Conservation (phyloP, 495 filamentous ascomycete species). For the Talaromyces adpressus region DNA sequence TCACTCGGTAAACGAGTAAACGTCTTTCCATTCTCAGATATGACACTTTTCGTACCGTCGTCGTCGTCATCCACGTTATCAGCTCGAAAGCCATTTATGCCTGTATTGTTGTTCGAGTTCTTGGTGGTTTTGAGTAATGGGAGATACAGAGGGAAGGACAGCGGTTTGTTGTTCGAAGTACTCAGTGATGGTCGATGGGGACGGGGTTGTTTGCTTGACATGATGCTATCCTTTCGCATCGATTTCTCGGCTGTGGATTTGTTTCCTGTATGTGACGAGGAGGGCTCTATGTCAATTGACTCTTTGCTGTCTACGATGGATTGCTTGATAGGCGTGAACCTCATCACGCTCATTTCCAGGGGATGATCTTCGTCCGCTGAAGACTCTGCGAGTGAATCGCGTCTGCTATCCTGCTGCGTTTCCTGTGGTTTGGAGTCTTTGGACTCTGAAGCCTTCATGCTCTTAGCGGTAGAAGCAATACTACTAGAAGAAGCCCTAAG, state of each 20-base stretch:
- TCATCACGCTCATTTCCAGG: slow-evolving; percentile 66
- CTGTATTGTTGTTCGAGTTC: not conserved
- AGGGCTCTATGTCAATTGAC: not conserved
- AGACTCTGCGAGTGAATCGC: slow-evolving; percentile 48
- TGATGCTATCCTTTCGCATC: not conserved
- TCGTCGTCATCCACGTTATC: not conserved
- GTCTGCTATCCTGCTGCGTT: slow-evolving; percentile 27
- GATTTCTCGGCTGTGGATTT: not conserved
- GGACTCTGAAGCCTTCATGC: not conserved
- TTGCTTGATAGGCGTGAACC: slow-evolving; percentile 17
- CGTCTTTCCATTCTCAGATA: slow-evolving; percentile 6
- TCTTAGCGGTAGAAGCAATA: slow-evolving; percentile 4
- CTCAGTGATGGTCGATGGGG: not conserved
- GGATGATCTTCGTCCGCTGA: slow-evolving; percentile 73
- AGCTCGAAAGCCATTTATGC: not conserved
- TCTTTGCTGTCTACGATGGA: too few species aligned
- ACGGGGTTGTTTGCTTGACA: not conserved
- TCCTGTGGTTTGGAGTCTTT: not conserved
- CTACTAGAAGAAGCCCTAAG: slow-evolving; percentile 20
- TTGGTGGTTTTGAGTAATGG: not conserved
- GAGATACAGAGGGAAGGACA: not conserved
- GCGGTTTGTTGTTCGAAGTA: not conserved
- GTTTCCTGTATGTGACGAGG: not conserved
- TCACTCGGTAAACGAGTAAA: slow-evolving; percentile 70
- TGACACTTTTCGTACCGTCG: not conserved